Conservation (phyloP, 345 rosid species). For the Populus pruinosa region DNA sequence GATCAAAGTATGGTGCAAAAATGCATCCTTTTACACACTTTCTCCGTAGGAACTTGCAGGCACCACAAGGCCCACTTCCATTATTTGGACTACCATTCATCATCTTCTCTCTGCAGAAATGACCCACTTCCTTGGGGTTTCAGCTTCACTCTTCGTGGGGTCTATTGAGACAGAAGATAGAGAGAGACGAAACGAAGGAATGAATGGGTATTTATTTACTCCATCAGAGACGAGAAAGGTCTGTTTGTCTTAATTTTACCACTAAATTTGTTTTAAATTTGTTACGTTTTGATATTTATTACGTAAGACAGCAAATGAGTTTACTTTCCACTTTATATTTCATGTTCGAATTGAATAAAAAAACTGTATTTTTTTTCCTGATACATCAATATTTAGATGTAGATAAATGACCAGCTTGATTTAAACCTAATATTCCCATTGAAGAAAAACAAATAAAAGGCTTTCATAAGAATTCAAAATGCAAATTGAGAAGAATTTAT, state of each 20-base stretch:
- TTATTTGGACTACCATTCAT: neutral
- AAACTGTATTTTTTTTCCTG: too few relatives aligned
- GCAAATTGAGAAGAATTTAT: too few relatives aligned
- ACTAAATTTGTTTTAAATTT: neutral
- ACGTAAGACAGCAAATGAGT: too few relatives aligned
- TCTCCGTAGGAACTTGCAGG: slow-evolving; percentile 81
- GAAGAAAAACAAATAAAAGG: neutral
- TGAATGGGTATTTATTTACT: slow-evolving; percentile 15
- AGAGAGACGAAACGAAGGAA: neutral
- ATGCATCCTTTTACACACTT: slow-evolving; percentile 78
- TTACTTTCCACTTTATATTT: too few relatives aligned
- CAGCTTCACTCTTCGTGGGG: neutral
- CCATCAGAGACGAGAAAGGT: neutral
- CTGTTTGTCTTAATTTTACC: neutral
- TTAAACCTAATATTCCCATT: neutral
- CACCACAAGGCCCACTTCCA: slow-evolving; percentile 79
- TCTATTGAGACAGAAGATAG: neutral
- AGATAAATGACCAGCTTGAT: too few relatives aligned
- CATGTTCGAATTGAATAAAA: too few relatives aligned
- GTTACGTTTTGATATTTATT: slow-evolving; percentile 5
- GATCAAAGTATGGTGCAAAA: slow-evolving; percentile 82
- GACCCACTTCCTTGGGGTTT: neutral
- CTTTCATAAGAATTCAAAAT: neutral
- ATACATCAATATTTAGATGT: too few relatives aligned
- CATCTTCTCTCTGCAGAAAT: neutral